Evolutionary conservation across 805 yeast species (phyloP).

Genomic region (Kregervanrija pseudodelftensis): DNA sequence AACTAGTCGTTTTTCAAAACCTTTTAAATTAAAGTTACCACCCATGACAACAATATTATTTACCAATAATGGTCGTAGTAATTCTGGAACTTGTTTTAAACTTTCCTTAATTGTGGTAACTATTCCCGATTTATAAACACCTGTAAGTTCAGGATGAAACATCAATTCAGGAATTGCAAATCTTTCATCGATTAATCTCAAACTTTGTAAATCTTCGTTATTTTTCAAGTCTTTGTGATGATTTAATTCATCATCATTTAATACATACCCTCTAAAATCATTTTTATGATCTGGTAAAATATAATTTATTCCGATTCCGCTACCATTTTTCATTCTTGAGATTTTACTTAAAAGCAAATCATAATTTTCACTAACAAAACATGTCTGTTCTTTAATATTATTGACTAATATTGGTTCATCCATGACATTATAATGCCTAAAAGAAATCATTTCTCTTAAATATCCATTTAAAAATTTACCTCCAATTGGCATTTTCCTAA

Average conservation of each 20-base stretch:
- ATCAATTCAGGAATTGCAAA: slow-evolving; percentile 82
- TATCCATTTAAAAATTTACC: slow-evolving; percentile 82
- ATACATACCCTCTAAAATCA: slow-evolving; percentile 33
- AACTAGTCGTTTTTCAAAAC: slow-evolving; percentile 54
- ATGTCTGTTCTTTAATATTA: slow-evolving; percentile 73
- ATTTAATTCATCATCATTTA: slow-evolving; percentile 11
- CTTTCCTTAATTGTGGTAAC: slow-evolving; percentile 63
- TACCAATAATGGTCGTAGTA: slow-evolving; percentile 64
- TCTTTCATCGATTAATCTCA: slow-evolving; percentile 73
- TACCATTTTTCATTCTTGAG: slow-evolving; percentile 21
- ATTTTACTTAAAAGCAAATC: slow-evolving; percentile 20
- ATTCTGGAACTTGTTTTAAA: slow-evolving; percentile 63
- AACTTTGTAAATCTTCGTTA: slow-evolving; percentile 49
- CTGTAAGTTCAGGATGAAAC: slow-evolving; percentile 79
- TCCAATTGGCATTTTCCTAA: slow-evolving; percentile 74
- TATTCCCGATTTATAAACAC: slow-evolving; percentile 73
- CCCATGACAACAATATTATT: slow-evolving; percentile 80
- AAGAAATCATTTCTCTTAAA: slow-evolving; percentile 77
- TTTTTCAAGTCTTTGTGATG: slow-evolving; percentile 4
- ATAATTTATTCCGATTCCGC: slow-evolving; percentile 49
- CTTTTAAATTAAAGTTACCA: slow-evolving; percentile 68
- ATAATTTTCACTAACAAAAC: slow-evolving; percentile 62
- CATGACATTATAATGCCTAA: slow-evolving; percentile 85
- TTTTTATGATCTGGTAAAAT: slow-evolving; percentile 85
- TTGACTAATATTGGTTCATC: slow-evolving; percentile 85